phyloP scores from a whole-genome alignment of 1,284 basidiomycete genomes.

The Fistulinella cinereoalba region DNA sequence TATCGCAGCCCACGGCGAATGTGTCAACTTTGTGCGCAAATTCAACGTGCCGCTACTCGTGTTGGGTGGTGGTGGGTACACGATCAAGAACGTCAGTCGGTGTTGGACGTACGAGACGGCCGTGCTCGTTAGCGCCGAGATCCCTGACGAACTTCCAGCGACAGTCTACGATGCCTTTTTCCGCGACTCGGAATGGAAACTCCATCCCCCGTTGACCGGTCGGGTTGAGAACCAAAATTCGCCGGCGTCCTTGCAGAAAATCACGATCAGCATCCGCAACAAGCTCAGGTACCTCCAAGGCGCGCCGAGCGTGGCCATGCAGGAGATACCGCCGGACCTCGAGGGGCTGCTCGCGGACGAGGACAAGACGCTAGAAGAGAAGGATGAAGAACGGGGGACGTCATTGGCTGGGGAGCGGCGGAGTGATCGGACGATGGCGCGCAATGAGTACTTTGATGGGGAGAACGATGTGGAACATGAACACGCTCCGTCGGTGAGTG shows the following conservation, averaged over 20 bases:
- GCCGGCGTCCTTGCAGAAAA: constrained; percentile 77
- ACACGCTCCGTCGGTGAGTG: constrained; percentile 25
- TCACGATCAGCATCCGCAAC: constrained; percentile 83
- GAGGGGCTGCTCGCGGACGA: constrained; percentile 79
- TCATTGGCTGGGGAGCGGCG: constrained; percentile 57
- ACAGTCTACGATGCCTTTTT: constrained; percentile 96
- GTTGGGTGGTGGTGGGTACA: constrained; percentile 94
- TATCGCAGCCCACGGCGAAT: constrained; percentile 99
- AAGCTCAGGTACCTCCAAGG: constrained; percentile 93
- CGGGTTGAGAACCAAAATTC: constrained; percentile 94
- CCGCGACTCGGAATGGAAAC: constrained; percentile 83
- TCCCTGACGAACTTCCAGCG: constrained; percentile 84
- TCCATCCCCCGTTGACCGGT: constrained; percentile 90
- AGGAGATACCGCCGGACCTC: constrained; percentile 92
- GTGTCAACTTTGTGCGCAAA: constrained; percentile 92
- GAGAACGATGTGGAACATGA: constrained; percentile 64
- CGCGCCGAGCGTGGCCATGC: constrained; percentile 94
- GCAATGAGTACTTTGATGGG: constrained; percentile 73
- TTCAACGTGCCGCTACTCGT: constrained; percentile 90
- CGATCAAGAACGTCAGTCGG: constrained; percentile 93
- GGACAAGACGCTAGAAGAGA: constrained; percentile 68
- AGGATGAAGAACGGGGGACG: constrained; percentile 62
- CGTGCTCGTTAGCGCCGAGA: constrained; percentile 80
- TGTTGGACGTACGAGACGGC: constrained; percentile 99
- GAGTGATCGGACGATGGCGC: constrained; percentile 46